Base-by-base conservation (phyloP, 2,329 filamentous ascomycete species). In the Apiospora aurea region DNA sequence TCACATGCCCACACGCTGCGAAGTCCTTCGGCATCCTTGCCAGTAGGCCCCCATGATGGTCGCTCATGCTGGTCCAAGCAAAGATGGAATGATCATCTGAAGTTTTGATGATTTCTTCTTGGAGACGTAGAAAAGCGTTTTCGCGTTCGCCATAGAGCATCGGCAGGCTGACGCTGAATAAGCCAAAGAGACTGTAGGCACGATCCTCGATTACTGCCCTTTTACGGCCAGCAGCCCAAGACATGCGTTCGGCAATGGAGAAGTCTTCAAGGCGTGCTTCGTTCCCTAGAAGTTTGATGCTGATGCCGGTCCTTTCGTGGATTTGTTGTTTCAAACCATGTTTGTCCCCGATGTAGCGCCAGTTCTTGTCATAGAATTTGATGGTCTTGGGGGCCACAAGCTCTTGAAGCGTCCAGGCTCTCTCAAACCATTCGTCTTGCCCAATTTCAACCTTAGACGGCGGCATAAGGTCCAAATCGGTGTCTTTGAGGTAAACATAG, bases 321-420 rank as follows among this genome's bases (percentile, higher is more conserved):
- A 76, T 67, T 4, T 38, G 21, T 4, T 51, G 16, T 43, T 69
- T 47, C 1, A 75, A 66, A 26, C 49, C 70, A 0, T 18, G 38
- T 24, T 74, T 75, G 13, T 67, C 69, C n/a, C 71, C 74, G 29
- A 75, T 61, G 16, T 57, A 70, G 4, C 49, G 24, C 75, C 76
- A 77, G 41, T 71, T 34, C n/a, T 21, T 29, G 34, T 72, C 71
- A 34, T 73, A 77, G 72, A 76, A 76, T 8, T 73, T 46, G 46
- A 76, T 43, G 14, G 68, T 18, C 8, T 43, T 68, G 6, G 74
- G 74, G 4, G 76, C 75, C 3, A 76, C 70, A 1, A 76, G 69
- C 38, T 76, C 73, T 69, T 76, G 72, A 16, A 77, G 71, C 16
- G 74, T 74, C 73, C 72, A 75, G 11, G 72, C 72, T 53, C 73